Base-by-base conservation (phyloP, 495 filamentous ascomycete genomes). In the Talaromyces ruber region DNA sequence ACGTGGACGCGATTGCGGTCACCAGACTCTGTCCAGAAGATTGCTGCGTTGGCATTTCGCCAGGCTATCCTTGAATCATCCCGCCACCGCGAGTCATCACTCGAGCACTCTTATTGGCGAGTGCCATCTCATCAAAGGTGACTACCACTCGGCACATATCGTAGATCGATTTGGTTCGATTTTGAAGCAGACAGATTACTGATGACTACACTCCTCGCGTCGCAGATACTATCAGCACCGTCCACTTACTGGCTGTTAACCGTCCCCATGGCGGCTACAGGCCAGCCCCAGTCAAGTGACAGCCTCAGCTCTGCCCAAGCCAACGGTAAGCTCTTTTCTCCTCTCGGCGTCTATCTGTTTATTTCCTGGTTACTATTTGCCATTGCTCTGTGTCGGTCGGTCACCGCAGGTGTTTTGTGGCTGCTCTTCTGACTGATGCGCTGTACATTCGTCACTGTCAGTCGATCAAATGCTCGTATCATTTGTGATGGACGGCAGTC, bases 41-140 rank as follows among this genome's bases (percentile, higher is more conserved):
- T 55, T 57, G 60, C 60, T 62, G 21, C 37, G 60, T 56, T 62
- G 60, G 60, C 60, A 55, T 57, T 30, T 61, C 59, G 21, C 50
- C 12, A 24, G 50, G 22, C 5, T 53, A 24, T 53, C 50, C 50
- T 53, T n/a, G 50, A 18, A 16, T 26, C 12, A 24, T 28, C 28
- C 26, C 22, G 51, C 51, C 51, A 54, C 51, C 26, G 22, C 24
- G 18, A 52, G 12, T 22, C 47, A 14, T 52, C 47, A 22, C 18
- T 22, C 18, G 12, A 52, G 18, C 47, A 52, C 26, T 54, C 26
- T 22, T 54, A 28, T 47, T 8, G 43, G 43, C 43, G 50, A 53
- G 50, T 25, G 25, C 50, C 22, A 26, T 53, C 9, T 24, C 6
- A 51, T 50, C 22, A 14, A 47, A 47, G 43, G 43, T 47, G 18